Evolutionary conservation across 2,329 filamentous ascomycete species (phyloP), one percentile per base, ranked within the genome.

Genomic region (Neofusicoccum parvum): DNA sequence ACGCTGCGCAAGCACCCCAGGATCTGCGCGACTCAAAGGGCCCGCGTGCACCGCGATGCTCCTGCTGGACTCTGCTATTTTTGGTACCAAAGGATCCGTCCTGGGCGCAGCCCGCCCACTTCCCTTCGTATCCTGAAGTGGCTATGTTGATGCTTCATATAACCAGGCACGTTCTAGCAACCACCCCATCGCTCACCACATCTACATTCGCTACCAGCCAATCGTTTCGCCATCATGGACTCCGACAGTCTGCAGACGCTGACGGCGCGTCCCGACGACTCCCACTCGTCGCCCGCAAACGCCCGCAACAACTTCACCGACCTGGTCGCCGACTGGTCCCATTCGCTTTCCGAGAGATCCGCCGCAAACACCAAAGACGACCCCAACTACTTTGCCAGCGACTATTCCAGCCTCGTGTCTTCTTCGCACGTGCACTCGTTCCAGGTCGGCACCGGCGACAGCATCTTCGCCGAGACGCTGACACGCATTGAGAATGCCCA

Each of bases 401-500:
- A 75, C 49, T 74, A 79, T 2, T 69, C 71, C 11, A 72, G 71
- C 3, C 69, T 81, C 3, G 69, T 76, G 34, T 78, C 73, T 7
- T 72, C 70, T 1, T 77, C 78, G 1, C 72, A 71, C 7, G 67
- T 80, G 5, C 72, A 76, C 50, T 71, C 70, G 2, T 74, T 83
- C 58, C 68, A 70, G n/a, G 78, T 80, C 5, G 81, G 81, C 11
- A 83, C 80, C 1, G 82, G 82, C 49, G 76, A 75, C 20, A 70
- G 73, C 7, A 77, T 85, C 60, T 82, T 78, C 71, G 54, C 70
- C 2, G 72, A 75, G 3, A 80, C 92, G 6, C 77, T 89, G 0
- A 87, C 90, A 1, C 86, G 87, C 9, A 83, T 94, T 3, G 78
- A 86, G 4, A 73, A 78, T 0, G 88, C 91, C 2, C 80, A 84